phyloP scores from a whole-genome alignment of 768 basidiomycete genomes.

The Calocybe cyanea region DNA sequence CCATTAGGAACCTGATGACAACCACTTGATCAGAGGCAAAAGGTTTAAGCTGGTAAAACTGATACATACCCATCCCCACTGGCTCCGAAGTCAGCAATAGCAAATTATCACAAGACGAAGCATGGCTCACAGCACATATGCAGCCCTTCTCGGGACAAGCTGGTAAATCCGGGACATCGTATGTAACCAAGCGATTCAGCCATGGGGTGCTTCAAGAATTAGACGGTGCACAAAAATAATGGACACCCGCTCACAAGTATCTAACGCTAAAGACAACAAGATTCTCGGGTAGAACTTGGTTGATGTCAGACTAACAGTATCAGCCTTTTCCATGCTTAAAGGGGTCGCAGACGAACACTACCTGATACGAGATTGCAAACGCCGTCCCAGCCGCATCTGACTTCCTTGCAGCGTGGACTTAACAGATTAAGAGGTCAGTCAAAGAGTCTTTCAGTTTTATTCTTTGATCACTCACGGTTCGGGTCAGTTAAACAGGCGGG shows the following conservation, averaged over 20 bases:
- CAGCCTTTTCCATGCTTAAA: not conserved
- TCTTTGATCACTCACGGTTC: conserved; percentile 50
- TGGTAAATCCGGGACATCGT: conserved; percentile 49
- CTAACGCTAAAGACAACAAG: conserved; percentile 50
- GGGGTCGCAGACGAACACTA: conserved; percentile 15
- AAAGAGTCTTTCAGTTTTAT: not conserved
- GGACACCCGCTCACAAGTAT: conserved; percentile 33
- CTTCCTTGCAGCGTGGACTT: conserved; percentile 52
- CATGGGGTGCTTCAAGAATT: conserved; percentile 34
- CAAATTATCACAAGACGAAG: not conserved
- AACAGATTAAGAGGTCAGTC: not conserved
- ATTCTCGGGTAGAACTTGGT: conserved; percentile 41
- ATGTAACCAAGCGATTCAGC: conserved; percentile 44
- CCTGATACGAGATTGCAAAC: conserved; percentile 52
- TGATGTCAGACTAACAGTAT: conserved; percentile 39
- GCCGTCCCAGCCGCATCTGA: conserved; percentile 50
- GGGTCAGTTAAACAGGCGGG: conserved; percentile 41
- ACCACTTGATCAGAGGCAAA: not conserved
- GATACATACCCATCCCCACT: conserved; percentile 50
- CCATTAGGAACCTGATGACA: conserved; percentile 34
- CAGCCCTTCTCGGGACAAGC: conserved; percentile 48
- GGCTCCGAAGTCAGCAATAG: conserved; percentile 5
- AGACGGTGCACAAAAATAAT: too few species aligned
- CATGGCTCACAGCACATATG: conserved; percentile 45
- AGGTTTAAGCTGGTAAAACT: not conserved